Evolutionary conservation across 257 asterid species (phyloP), one percentile per base, ranked within the genome.

Genomic region (Przewalskia tangutica): DNA sequence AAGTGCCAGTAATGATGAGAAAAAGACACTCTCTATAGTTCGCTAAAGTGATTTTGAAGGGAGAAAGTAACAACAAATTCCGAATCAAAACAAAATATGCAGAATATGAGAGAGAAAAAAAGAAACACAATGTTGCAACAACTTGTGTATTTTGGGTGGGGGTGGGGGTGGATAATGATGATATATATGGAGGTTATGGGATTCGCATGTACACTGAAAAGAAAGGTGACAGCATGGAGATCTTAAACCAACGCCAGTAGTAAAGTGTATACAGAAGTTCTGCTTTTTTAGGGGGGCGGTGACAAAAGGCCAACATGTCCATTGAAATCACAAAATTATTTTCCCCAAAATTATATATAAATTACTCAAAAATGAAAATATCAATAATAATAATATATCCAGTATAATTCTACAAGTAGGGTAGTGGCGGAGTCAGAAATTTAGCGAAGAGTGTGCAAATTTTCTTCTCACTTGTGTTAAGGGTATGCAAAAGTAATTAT

Each of bases 41-140:
- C 58, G 12, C 3, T 44, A 42, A 70, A 70, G 60, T 71, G 58
- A 59, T 80, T 64, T 62, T 20, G 48, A 56, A 42, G 46, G 58
- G 77, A 51, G 50, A 77, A 51, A 51, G 81, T 75, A 58, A 62
- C 80, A 54, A 58, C 13, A 44, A 66, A 42, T 34, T 84, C 79
- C 71, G 81, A 86, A 71, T 83, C 78, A 46, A 65, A 80, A 83
- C 84, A 83, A 82, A 63, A 73, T 54, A 34, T 70, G 84, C 84
- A 79, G 81, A 40, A 54, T 60, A 44, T 65, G 83, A 82, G 84
- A 48, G 84, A 67, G 83, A 81, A 62, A 67, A 67, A 60, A 76
- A 65, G 40, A 50, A 83, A 18, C 36, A 27, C 32, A 27, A 27
- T 27, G 77, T 46, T 20, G 65, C 71, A n/a, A 79, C 70, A 9